A percentile compares a stretch with the other conserved stretches of the same genome.
Conservation (phyloP, 805 yeast species). For the Torulaspora gathmanii region DNA sequence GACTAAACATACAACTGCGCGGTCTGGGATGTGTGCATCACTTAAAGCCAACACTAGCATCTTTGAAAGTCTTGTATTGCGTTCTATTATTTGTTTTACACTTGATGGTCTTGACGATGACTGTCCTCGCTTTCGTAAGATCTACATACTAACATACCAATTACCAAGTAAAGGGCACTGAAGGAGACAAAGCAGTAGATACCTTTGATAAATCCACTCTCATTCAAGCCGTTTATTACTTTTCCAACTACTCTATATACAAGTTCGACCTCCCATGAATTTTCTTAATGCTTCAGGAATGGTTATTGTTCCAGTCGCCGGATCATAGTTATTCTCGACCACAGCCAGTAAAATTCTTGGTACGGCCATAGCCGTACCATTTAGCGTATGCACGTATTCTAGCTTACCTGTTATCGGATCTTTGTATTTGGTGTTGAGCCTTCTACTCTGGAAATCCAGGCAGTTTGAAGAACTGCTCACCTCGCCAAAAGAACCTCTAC, state of each 20-base stretch:
- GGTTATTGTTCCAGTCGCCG: constrained; percentile 45
- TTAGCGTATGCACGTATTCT: constrained; percentile 70
- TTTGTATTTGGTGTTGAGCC: constrained; percentile 64
- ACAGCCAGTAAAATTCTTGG: constrained; percentile 88
- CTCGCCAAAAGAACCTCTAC: constrained; percentile 90
- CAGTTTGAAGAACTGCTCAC: constrained; percentile 88
- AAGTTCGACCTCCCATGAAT: constrained; percentile 59
- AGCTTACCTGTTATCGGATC: constrained; percentile 32
- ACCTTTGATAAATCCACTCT: too few species aligned
- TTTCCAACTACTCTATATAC: neutral
- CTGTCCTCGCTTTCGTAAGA: neutral
- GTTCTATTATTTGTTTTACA: neutral
- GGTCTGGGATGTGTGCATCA: constrained; percentile 83
- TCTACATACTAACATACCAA: neutral
- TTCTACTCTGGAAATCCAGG: constrained; percentile 81
- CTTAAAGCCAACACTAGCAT: constrained; percentile 79
- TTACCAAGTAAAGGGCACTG: neutral
- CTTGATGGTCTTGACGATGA: neutral
- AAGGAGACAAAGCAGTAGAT: neutral
- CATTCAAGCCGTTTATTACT: too few species aligned
- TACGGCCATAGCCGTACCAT: constrained; percentile 94
- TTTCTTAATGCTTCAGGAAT: constrained; percentile 67
- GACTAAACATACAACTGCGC: constrained; percentile 55
- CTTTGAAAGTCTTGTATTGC: neutral
- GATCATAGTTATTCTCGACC: constrained; percentile 78